Conservation (phyloP, 192 early-diverging fungal species). For the Coemansia sp. region DNA sequence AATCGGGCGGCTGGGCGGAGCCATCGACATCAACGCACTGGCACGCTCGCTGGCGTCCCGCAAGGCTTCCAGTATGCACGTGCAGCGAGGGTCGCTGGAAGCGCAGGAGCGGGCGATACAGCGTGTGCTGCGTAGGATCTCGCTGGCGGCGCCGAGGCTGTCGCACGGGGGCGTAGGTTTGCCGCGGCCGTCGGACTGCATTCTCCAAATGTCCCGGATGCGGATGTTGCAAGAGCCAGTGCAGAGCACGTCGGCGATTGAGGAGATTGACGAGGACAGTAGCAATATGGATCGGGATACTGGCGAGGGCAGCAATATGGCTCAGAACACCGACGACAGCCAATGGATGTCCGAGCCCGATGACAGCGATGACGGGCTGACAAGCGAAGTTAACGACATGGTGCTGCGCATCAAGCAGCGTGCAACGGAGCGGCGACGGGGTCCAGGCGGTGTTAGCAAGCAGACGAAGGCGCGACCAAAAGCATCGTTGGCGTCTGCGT, state of each 20-base stretch:
- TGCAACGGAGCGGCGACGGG: constrained; percentile 3
- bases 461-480: background rate
- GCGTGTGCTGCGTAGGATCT: constrained; percentile 12
- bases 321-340: constrained; percentile 10
- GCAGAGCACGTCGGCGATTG: background rate
- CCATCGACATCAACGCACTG: constrained; percentile 6
- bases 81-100: constrained; percentile 4
- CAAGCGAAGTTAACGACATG: background rate
- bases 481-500: constrained; percentile 19
- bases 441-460: constrained; percentile 6
- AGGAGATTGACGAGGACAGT: background rate
- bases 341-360: constrained; percentile 40
- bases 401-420: constrained; percentile 10
- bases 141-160: constrained; percentile 4
- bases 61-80: background rate
- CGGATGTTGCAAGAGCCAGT: constrained; percentile 2
- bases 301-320: background rate
- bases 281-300: background rate
- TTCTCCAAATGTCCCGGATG: background rate
- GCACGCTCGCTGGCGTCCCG: constrained; percentile 9
- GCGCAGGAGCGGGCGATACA: constrained; percentile 10
- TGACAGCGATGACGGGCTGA: constrained; percentile 1
- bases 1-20: background rate
- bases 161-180: background rate
- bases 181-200: background rate